phyloP scores from a whole-genome alignment of 805 yeast species.

The Candida morakotiae region DNA sequence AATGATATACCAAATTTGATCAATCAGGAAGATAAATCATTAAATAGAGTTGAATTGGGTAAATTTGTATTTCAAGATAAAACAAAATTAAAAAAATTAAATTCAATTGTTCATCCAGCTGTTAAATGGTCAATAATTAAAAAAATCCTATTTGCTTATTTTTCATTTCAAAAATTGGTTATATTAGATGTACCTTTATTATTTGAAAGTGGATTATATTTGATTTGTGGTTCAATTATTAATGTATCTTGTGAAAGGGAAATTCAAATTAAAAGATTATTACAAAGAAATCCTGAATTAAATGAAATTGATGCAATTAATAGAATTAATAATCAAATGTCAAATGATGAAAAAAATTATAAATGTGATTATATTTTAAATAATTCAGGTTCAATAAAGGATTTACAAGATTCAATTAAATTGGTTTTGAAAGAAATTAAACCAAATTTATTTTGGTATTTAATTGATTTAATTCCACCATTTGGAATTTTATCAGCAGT shows the following conservation, averaged over 20 bases:
- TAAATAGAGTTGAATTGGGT: conserved; percentile 78
- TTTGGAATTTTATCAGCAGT: conserved; percentile 21
- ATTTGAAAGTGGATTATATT: conserved; percentile 73
- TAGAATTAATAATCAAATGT: conserved; percentile 76
- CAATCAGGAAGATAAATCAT: conserved; percentile 34
- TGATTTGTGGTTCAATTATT: conserved; percentile 65
- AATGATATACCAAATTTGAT: conserved; percentile 47
- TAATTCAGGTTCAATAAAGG: conserved; percentile 42
- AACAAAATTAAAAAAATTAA: conserved; percentile 54
- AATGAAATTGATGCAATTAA: conserved; percentile 61
- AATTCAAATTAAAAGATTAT: conserved; percentile 60
- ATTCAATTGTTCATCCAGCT: conserved; percentile 83
- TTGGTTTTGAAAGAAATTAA: conserved; percentile 19
- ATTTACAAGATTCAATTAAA: conserved; percentile 19
- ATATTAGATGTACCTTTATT: conserved; percentile 86
- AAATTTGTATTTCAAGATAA: conserved; percentile 69
- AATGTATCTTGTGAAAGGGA: conserved; percentile 61
- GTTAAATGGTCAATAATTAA: conserved; percentile 64
- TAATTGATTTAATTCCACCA: conserved; percentile 25
- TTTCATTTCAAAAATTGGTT: conserved; percentile 55
- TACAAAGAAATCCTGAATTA: conserved; percentile 64
- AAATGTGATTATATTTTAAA: conserved; percentile 66
- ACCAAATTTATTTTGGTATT: conserved; percentile 19
- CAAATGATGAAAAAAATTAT: conserved; percentile 49
- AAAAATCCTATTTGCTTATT: conserved; percentile 54